A percentile compares a stretch with the other conserved stretches of the same genome.
These are phyloP conservation scores for Lepidium didymum DNA, from an alignment of 345 rosid genomes.

Conservation along the genomic window DNA sequence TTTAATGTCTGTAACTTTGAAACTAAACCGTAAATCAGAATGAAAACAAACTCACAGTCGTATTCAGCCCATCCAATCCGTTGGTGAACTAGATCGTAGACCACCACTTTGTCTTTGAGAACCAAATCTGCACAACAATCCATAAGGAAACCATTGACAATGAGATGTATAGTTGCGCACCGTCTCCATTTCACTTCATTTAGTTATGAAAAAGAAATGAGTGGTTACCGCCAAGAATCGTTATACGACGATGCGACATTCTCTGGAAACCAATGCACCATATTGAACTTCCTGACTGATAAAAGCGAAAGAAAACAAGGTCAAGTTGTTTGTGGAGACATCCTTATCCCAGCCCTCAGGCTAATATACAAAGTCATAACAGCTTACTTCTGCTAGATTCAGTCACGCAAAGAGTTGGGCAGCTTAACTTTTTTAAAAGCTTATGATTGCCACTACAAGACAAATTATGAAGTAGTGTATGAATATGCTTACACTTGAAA, in stretches of 20 bases:
- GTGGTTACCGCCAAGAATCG: slow-evolving; percentile 79
- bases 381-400: neutral
- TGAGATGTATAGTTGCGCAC: neutral
- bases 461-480: neutral
- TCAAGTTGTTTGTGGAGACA: neutral
- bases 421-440: neutral
- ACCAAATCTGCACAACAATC: slow-evolving; percentile 59
- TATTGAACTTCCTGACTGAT: slow-evolving; percentile 57
- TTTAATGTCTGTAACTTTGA: neutral
- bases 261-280: slow-evolving; percentile 95
- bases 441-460: neutral
- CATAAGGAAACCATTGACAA: neutral
- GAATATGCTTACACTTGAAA: slow-evolving; percentile 56
- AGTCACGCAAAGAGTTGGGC: neutral
- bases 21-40: neutral
- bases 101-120: slow-evolving; percentile 75
- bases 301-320: neutral
- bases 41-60: slow-evolving; percentile 56
- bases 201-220: neutral
- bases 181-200: neutral
- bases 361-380: neutral
- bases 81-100: slow-evolving; percentile 72
- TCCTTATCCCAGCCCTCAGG: neutral
- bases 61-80: slow-evolving; percentile 87
- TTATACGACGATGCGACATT: slow-evolving; percentile 53